Evolutionary conservation across 2,329 filamentous ascomycete species (phyloP), one percentile per base, ranked within the genome.

Genomic region (Diaporthe batatas): DNA sequence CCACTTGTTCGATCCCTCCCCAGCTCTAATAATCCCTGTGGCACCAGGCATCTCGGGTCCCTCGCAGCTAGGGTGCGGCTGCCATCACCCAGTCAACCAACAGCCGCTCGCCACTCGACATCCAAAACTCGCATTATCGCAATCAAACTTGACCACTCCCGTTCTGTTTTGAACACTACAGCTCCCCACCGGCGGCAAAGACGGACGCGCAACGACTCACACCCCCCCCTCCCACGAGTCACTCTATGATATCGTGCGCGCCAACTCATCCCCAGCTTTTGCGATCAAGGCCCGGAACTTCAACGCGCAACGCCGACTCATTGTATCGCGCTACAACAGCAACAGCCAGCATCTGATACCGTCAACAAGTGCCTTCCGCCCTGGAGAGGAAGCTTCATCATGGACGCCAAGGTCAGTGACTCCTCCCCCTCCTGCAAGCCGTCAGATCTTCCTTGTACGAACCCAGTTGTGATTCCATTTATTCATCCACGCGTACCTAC

Each of bases 321-420:
- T 70, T 68, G 39, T 59, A 73, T 73, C 64, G 70, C 67, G 57
- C 72, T 72, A 72, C 67, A 75, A 55, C 74, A 75, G 74, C 72
- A 72, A 68, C 74, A 70, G 34, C 39, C 36, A 75, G 57, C 72
- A 75, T 75, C 21, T 72, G 57, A 44, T 75, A 74, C 55, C 51
- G 39, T 29, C 51, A 14, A 47, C 21, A 47, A 36, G 36, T 36
- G 47, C n/a, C 65, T 25, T 59, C 36, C 39, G 12, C n/a, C 47
- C 25, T 25, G 23, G 39, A 51, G 6, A 32, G 12, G 16, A 36
- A 62, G 4, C 32, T 23, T 49, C 57, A 80, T 73, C 70, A 85
- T 85, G 83, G 83, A 84, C 77, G 81, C 82, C 57, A 82, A 82
- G 78, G 83, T 85, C 80, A 79, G 81, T 78, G 72, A 59, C 55